Evolutionary conservation across 129 eudicot species (phyloP), one percentile per base, ranked within the genome.

Genomic region (Centella asiatica): DNA sequence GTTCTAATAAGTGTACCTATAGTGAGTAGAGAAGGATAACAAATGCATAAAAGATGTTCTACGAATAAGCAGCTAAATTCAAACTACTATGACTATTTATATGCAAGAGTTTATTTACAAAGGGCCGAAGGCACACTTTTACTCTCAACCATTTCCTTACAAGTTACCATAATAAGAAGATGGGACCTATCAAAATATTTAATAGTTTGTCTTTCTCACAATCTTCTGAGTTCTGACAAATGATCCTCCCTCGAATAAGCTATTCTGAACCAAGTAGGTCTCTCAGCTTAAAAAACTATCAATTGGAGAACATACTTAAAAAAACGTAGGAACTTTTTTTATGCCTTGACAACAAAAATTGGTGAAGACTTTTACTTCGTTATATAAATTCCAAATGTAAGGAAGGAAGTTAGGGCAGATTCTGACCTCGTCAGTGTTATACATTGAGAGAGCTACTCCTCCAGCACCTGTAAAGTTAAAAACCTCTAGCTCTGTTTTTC

Each of bases 381-480:
- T 8, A 0, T 2, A 20, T n/a, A n/a, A n/a, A 2, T 34, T 17
- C 12, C 20, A 33, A 34, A n/a, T 2, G 11, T 2, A 26, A 9
- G 5, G 15, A 49, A 63, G 11, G 3, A n/a, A 17, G 20, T 11
- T 12, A 57, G n/a, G 10, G 37, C 13, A 58, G 12, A 58, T 19
- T 20, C 66, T 42, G 60, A 84, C 98, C 95, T 92, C 95, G 34
- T 92, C 95, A 33, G 98, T 92, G 86, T 87, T 92, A 85, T 92
- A 92, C 98, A 92, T 92, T 29, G 98, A 62, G 82, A 84, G 68
- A 71, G 94, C 94, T 54, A 92, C 98, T 46, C 98, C 94, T 67
- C 98, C 98, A 56, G 77, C 76, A 27, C 95, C 98, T 20, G 87
- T 79, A 77, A 92, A 92, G 57, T 84, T 72, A 77, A 36, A 92